Percentiles rank a stretch among this genome's conserved stretches.
Conservation (phyloP, 768 basidiomycete genomes). For the Tephrocybe sp. region DNA sequence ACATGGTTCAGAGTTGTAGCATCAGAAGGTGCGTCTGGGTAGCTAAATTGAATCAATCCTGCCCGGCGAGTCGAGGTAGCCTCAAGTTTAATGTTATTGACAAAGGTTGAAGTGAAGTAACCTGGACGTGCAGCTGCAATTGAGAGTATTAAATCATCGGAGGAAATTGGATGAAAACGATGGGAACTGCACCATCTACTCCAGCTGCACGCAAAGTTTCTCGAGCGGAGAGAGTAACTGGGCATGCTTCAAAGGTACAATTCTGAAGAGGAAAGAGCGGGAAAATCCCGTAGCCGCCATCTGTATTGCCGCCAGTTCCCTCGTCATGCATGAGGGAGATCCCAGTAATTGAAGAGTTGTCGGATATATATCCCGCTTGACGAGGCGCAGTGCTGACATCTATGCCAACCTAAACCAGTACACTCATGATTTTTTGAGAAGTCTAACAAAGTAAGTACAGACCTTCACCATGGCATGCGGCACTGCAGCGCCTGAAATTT, state of each 20-base stretch:
- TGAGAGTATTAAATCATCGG: background rate
- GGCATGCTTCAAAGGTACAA: conserved; percentile 40
- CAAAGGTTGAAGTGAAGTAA: conserved; percentile 46
- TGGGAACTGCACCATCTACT: conserved; percentile 33
- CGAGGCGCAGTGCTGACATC: conserved; percentile 47
- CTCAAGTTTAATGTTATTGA: conserved; percentile 48
- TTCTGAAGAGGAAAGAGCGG: conserved; percentile 44
- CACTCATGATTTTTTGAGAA: background rate
- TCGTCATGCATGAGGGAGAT: conserved; percentile 54
- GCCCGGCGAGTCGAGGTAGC: conserved; percentile 59
- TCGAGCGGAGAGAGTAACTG: conserved; percentile 37
- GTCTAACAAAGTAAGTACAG: background rate
- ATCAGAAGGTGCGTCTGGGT: conserved; percentile 30
- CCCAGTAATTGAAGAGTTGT: conserved; percentile 40
- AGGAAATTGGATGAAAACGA: background rate
- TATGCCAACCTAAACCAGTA: conserved; percentile 40
- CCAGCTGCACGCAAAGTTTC: conserved; percentile 38
- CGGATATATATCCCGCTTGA: conserved; percentile 48
- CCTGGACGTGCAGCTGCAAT: conserved; percentile 41
- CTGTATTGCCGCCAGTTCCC: conserved; percentile 50
- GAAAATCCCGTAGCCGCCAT: conserved; percentile 50
- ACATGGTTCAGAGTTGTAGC: conserved; percentile 40
- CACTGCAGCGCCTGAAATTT: conserved; percentile 34
- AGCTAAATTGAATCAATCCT: conserved; percentile 60
- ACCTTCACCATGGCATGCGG: conserved; percentile 56